A percentile compares a stretch with the other conserved stretches of the same genome.
Conservation (phyloP, 192 early-diverging fungal species). For the Phlyctochytrium planicorne region DNA sequence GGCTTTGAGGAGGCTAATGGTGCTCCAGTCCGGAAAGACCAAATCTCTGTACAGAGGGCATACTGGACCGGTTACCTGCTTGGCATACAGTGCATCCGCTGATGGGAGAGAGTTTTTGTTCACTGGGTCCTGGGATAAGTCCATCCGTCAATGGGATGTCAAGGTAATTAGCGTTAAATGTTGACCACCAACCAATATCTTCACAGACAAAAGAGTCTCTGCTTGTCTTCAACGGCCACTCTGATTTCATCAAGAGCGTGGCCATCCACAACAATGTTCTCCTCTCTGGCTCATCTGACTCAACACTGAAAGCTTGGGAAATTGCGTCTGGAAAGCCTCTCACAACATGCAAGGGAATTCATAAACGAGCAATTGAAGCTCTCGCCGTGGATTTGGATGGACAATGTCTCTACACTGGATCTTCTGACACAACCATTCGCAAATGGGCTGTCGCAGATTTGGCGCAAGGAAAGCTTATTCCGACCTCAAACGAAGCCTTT, state of each 20-base stretch:
- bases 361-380: conserved; percentile 56
- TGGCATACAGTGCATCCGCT: conserved; percentile 30
- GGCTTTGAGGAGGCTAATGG: too few species aligned
- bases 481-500: conserved; percentile 31
- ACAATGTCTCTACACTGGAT: conserved; percentile 56
- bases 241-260: conserved; percentile 90
- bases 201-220: conserved; percentile 62
- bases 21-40: conserved; percentile 37
- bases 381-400: conserved; percentile 35
- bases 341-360: conserved; percentile 42
- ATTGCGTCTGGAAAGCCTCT: conserved; percentile 49
- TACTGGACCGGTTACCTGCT: conserved; percentile 55
- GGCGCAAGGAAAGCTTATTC: not conserved
- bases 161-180: conserved; percentile 42
- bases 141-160: conserved; percentile 77
- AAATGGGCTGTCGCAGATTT: conserved; percentile 62
- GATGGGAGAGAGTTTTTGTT: conserved; percentile 54
- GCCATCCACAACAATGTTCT: conserved; percentile 13
- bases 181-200: not conserved
- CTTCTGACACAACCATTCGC: conserved; percentile 78
- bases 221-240: conserved; percentile 69
- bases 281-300: conserved; percentile 68
- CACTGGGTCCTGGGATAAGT: conserved; percentile 96
- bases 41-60: conserved; percentile 46
- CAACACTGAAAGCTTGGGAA: conserved; percentile 70